Evolutionary conservation across 2,329 filamentous ascomycete genomes (phyloP).

Genomic region (Dothideomycetes sp.): DNA sequence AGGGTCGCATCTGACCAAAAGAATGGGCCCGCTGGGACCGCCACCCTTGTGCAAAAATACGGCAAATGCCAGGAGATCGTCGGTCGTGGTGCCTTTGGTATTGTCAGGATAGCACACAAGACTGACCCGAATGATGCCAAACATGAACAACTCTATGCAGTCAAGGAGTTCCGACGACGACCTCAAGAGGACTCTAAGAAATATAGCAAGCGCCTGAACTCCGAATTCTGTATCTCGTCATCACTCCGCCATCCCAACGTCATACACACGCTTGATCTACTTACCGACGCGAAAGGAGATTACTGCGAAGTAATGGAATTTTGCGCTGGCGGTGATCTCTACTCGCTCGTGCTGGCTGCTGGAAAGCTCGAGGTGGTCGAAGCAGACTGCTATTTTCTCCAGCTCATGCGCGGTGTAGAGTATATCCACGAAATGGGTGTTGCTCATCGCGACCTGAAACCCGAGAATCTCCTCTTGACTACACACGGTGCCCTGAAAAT

Average conservation of each 20-base stretch:
- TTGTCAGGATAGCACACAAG: conserved; percentile 96
- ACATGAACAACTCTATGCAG: conserved; percentile 83
- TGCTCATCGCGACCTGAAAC: conserved; percentile 91
- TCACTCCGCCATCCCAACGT: conserved; percentile 94
- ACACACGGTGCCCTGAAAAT: conserved; percentile 91
- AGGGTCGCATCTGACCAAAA: conserved; percentile 64
- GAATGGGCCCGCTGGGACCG: conserved; percentile 60
- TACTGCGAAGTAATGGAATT: conserved; percentile 99
- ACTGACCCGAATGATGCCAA: conserved; percentile 66
- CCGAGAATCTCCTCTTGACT: conserved; percentile 89
- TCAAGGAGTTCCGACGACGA: conserved; percentile 93
- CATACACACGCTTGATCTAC: conserved; percentile 89
- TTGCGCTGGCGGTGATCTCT: conserved; percentile 90
- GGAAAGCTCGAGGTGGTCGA: conserved; percentile 86
- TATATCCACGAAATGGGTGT: conserved; percentile 99
- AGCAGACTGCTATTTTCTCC: conserved; percentile 97
- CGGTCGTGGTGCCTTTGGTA: conserved; percentile 90
- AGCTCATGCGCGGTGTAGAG: conserved; percentile 96
- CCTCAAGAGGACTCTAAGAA: conserved; percentile 94
- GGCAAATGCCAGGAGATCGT: conserved; percentile 97
- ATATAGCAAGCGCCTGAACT: conserved; percentile 93
- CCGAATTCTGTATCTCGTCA: conserved; percentile 97
- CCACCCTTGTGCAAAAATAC: conserved; percentile 87
- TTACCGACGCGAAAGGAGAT: conserved; percentile 92
- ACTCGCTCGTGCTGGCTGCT: conserved; percentile 81